Conservation (phyloP, 768 basidiomycete genomes). For the Auricularia sp. region DNA sequence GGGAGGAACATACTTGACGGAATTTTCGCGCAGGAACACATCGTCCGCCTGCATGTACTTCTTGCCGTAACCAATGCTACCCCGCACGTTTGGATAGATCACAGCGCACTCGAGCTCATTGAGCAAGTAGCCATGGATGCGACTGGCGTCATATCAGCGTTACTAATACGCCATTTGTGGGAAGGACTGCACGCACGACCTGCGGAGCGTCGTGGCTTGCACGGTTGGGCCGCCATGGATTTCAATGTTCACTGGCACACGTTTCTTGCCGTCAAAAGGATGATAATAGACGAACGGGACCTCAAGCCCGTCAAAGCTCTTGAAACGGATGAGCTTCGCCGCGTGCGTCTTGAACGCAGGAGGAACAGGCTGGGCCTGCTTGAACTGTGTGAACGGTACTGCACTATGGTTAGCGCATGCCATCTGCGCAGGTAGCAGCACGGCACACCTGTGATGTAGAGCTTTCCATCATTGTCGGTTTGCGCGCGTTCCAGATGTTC, state of each 20-base stretch:
- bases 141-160: slow-evolving; percentile 1
- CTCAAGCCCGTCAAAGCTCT: slow-evolving; percentile 32
- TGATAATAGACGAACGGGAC: slow-evolving; percentile 35
- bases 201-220: slow-evolving; percentile 25
- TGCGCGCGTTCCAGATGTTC: slow-evolving; percentile 12
- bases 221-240: slow-evolving; percentile 33
- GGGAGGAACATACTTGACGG: slow-evolving; percentile 25
- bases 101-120: slow-evolving; percentile 32
- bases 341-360: slow-evolving; percentile 18
- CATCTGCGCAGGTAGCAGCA: background rate
- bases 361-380: slow-evolving; percentile 24
- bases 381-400: slow-evolving; percentile 20
- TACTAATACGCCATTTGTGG: background rate
- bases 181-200: slow-evolving; percentile 16
- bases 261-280: slow-evolving; percentile 19
- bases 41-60: slow-evolving; percentile 30
- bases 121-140: slow-evolving; percentile 31
- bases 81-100: slow-evolving; percentile 34
- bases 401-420: background rate
- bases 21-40: slow-evolving; percentile 32
- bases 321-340: slow-evolving; percentile 26
- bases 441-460: slow-evolving; percentile 14
- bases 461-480: slow-evolving; percentile 15
- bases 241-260: slow-evolving; percentile 23
- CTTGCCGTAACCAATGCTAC: slow-evolving; percentile 32